Evolutionary conservation across 768 basidiomycete species (phyloP).

Genomic region (Kwoniella botswanensis): DNA sequence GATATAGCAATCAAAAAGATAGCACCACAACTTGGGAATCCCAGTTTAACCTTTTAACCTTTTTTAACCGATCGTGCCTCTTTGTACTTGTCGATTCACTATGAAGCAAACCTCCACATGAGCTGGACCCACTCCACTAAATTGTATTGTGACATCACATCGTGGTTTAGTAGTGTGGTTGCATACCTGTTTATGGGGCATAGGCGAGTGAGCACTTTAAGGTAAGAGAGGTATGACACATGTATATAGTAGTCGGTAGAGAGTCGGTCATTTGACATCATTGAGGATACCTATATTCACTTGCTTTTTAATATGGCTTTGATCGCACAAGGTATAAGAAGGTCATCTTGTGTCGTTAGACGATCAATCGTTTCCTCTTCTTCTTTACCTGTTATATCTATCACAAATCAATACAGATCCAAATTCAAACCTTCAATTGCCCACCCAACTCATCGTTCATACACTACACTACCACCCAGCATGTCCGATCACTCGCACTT

Average conservation of each 20-base stretch:
- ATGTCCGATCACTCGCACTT: conserved; percentile 43
- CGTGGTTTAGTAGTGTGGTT: background rate
- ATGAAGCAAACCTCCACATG: background rate
- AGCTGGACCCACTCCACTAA: background rate
- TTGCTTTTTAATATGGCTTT: background rate
- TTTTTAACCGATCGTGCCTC: background rate
- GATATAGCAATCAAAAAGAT: no score
- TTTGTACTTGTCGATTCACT: background rate
- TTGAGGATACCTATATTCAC: background rate
- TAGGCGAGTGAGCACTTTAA: no score
- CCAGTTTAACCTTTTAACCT: background rate
- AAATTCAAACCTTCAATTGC: no score
- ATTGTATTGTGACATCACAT: background rate
- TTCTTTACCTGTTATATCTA: background rate
- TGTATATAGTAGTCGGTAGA: background rate
- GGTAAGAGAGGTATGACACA: background rate
- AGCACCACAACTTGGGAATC: background rate
- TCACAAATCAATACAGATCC: background rate
- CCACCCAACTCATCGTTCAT: background rate
- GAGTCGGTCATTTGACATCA: conserved; percentile 11
- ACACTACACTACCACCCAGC: background rate
- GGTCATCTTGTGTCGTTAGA: background rate
- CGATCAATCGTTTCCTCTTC: background rate
- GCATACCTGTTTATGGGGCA: no score
- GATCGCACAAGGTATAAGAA: background rate